These are phyloP conservation scores for Ballota nigra DNA, from an alignment of 257 asterid species.

Conservation along the genomic window DNA sequence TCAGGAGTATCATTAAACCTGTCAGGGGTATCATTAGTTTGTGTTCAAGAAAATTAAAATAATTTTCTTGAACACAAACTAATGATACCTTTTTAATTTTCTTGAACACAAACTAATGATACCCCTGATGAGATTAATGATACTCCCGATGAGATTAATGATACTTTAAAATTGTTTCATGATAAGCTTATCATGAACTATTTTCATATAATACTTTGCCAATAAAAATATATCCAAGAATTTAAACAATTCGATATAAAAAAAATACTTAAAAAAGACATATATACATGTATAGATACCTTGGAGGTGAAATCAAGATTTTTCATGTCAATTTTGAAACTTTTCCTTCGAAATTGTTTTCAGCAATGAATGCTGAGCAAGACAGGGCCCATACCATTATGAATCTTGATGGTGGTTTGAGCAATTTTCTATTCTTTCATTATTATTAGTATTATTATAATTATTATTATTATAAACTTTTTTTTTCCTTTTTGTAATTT, in stretches of 20 bases:
- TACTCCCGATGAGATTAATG: too few species aligned
- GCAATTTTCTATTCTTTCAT: not conserved
- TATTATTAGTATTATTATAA: not conserved
- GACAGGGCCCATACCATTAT: slow-evolving; percentile 24
- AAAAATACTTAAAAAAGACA: not conserved
- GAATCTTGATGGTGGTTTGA: slow-evolving; percentile 22
- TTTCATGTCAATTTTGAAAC: slow-evolving; percentile 17
- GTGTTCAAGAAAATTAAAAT: too few species aligned
- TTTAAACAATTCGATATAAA: not conserved
- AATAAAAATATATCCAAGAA: not conserved
- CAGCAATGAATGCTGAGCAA: slow-evolving; percentile 23
- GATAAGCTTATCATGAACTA: too few species aligned
- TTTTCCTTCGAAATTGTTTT: slow-evolving; percentile 8
- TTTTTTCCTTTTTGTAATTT: too few species aligned
- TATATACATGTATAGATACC: not conserved
- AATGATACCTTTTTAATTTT: too few species aligned
- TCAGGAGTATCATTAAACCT: too few species aligned
- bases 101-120: too few species aligned
- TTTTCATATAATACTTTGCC: too few species aligned
- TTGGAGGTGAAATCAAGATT: not conserved
- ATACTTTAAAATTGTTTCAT: too few species aligned
- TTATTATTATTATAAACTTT: not conserved
- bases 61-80: too few species aligned
- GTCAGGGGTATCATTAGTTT: too few species aligned
- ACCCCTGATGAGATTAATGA: too few species aligned